phyloP scores from a whole-genome alignment of 371 early-diverging fungal species.

The Mortierella sp. region DNA sequence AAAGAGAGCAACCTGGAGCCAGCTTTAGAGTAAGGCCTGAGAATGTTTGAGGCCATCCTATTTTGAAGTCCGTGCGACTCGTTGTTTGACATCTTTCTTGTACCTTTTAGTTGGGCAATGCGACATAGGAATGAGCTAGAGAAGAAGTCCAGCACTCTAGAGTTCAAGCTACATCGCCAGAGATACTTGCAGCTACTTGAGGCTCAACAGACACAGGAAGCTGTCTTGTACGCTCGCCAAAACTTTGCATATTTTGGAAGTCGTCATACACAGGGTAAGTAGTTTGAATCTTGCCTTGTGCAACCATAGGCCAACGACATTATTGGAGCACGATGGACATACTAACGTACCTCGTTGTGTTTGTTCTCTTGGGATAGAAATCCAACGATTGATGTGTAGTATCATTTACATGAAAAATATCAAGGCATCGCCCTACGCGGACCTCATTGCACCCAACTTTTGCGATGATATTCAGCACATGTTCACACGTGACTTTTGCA shows the following conservation, averaged over 20 bases:
- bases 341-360: slow-evolving; percentile 32
- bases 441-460: slow-evolving; percentile 65
- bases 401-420: slow-evolving; percentile 64
- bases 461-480: slow-evolving; percentile 75
- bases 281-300: slow-evolving; percentile 5
- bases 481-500: slow-evolving; percentile 92
- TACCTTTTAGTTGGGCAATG: slow-evolving; percentile 76
- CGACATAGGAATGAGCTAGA: slow-evolving; percentile 69
- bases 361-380: slow-evolving; percentile 69
- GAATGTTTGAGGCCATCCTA: background rate
- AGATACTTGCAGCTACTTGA: slow-evolving; percentile 81
- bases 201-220: slow-evolving; percentile 61
- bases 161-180: slow-evolving; percentile 86
- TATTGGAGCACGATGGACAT: background rate
- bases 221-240: slow-evolving; percentile 79
- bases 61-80: background rate
- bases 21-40: slow-evolving; percentile 63
- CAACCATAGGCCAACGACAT: background rate
- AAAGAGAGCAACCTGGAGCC: slow-evolving; percentile 60
- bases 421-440: slow-evolving; percentile 74
- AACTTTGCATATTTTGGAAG: slow-evolving; percentile 78
- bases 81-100: background rate
- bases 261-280: slow-evolving; percentile 74
- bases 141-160: slow-evolving; percentile 75
- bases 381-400: slow-evolving; percentile 79